phyloP scores from a whole-genome alignment of 2,329 filamentous ascomycete genomes.

The Penicillium sp. region DNA sequence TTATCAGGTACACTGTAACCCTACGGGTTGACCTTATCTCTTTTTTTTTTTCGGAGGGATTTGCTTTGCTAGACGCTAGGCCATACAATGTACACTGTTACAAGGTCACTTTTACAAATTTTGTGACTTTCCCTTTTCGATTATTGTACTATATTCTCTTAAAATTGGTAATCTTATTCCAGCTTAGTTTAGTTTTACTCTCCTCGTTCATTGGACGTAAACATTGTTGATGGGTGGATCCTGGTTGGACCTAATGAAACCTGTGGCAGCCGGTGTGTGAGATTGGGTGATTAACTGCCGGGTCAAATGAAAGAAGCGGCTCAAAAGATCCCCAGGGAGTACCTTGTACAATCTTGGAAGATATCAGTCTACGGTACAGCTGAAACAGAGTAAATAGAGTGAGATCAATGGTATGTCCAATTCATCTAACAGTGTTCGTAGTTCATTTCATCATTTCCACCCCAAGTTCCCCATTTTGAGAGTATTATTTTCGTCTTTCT shows the following conservation, averaged over 20 bases:
- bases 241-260: neutral
- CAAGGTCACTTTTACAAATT: neutral
- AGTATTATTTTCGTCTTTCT: conserved; percentile 5
- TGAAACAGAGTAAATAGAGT: neutral
- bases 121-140: neutral
- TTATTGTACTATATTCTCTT: neutral
- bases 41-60: neutral
- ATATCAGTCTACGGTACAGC: neutral
- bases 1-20: conserved; percentile 9
- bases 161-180: conserved; percentile 2
- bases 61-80: neutral
- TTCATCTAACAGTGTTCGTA: conserved; percentile 17
- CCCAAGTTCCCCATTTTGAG: conserved; percentile 3
- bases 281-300: neutral
- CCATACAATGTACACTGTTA: neutral
- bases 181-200: neutral
- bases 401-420: conserved; percentile 14
- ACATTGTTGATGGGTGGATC: conserved; percentile 6
- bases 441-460: conserved; percentile 14
- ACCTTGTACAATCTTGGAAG: neutral
- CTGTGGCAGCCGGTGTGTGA: conserved; percentile 3
- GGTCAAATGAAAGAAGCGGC: neutral
- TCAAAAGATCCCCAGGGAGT: neutral
- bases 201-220: conserved; percentile 3
- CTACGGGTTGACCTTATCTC: neutral